Percentiles rank a stretch among this genome's conserved stretches.
Conservation (phyloP, 495 filamentous ascomycete genomes). For the Neurospora cerealis region DNA sequence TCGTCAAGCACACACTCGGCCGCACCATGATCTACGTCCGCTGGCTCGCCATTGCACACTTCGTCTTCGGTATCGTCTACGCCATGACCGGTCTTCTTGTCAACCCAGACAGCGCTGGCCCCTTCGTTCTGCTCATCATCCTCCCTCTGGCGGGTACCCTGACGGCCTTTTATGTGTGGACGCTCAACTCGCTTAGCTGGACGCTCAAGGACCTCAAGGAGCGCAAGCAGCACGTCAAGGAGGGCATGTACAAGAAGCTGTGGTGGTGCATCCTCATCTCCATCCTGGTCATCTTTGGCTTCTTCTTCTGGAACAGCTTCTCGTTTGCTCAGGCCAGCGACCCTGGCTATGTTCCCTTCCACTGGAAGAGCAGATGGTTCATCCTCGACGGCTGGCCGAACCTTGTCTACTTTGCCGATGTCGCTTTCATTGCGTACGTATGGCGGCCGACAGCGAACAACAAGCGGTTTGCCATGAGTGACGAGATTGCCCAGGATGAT, state of each 20-base stretch:
- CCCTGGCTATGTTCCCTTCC: constrained; percentile 82
- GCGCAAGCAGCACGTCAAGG: constrained; percentile 88
- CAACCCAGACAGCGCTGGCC: constrained; percentile 72
- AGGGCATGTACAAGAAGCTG: constrained; percentile 93
- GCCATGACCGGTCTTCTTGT: constrained; percentile 82
- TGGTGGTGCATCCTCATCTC: constrained; percentile 95
- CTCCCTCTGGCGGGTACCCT: constrained; percentile 85
- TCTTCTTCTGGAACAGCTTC: constrained; percentile 93
- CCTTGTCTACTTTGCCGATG: constrained; percentile 86
- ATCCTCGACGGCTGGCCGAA: constrained; percentile 97
- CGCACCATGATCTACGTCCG: constrained; percentile 91
- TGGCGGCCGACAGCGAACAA: constrained; percentile 98
- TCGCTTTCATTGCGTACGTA: constrained; percentile 87
- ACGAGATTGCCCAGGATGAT: constrained; percentile 97
- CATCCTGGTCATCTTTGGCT: constrained; percentile 91
- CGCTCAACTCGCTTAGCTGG: constrained; percentile 82
- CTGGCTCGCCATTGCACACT: constrained; percentile 83
- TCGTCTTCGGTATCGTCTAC: constrained; percentile 91
- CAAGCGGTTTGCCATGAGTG: constrained; percentile 94
- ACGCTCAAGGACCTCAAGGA: constrained; percentile 94
- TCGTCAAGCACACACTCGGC: constrained; percentile 90
- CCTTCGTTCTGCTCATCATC: constrained; percentile 89
- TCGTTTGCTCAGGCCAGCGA: constrained; percentile 74
- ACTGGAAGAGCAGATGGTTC: constrained; percentile 97
- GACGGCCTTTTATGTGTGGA: constrained; percentile 99